These are phyloP conservation scores for Diutina sp. DNA, from an alignment of 1,139 yeast species.

Conservation along the genomic window DNA sequence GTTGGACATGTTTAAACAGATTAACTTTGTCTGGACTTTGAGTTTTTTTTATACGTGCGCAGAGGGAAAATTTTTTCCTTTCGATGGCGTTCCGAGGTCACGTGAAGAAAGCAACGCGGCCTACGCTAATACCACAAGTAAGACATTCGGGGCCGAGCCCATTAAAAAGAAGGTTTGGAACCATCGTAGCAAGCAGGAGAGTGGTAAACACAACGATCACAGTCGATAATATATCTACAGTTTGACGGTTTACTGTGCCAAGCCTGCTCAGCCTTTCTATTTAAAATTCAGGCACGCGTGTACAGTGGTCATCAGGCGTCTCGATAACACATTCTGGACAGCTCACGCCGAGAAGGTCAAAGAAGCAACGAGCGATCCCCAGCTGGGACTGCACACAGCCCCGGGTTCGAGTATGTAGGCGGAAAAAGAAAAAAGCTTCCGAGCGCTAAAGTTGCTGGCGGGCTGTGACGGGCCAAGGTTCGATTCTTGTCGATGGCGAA, in stretches of 20 bases:
- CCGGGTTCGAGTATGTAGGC: background rate
- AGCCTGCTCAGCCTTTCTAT: background rate
- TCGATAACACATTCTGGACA: background rate
- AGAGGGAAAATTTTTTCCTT: background rate
- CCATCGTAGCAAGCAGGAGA: too few species aligned
- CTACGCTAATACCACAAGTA: background rate
- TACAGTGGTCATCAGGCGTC: background rate
- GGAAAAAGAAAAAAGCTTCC: background rate
- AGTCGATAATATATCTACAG: too few species aligned
- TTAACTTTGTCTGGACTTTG: background rate
- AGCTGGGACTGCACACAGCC: background rate
- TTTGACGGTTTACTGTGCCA: too few species aligned
- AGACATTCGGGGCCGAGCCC: background rate
- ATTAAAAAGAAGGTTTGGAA: background rate
- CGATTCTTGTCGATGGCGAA: background rate
- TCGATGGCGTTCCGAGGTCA: background rate
- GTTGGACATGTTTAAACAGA: slow-evolving; percentile 1
- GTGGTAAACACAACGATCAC: too few species aligned
- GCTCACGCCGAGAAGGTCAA: background rate
- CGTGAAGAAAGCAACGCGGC: background rate
- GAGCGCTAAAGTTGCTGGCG: background rate
- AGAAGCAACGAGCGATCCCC: background rate
- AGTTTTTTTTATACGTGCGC: background rate
- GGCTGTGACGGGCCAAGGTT: background rate
- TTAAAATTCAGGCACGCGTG: background rate